A percentile compares a stretch with the other conserved stretches of the same genome.
Conservation (phyloP, 2,329 filamentous ascomycete genomes). For the Ilyonectria sp. region DNA sequence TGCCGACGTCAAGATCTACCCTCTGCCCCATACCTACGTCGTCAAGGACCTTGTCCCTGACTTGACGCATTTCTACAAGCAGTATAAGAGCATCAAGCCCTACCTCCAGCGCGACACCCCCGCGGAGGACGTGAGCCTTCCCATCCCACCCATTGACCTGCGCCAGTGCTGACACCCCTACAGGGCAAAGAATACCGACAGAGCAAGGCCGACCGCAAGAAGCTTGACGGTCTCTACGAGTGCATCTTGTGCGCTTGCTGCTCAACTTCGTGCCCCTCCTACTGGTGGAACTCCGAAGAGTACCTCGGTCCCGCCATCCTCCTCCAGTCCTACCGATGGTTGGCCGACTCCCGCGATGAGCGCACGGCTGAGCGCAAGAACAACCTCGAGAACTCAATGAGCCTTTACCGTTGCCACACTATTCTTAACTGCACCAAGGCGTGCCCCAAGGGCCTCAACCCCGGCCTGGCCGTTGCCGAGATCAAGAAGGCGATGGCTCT, state of each 20-base stretch:
- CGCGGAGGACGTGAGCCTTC: conserved; percentile 80
- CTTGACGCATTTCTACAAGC: conserved; percentile 99
- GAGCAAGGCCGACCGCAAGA: conserved; percentile 91
- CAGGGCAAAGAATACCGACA: conserved; percentile 95
- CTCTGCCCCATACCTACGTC: conserved; percentile 97
- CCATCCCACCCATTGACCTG: conserved; percentile 6
- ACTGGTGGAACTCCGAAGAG: conserved; percentile 99
- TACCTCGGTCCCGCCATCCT: conserved; percentile 98
- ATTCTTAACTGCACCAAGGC: conserved; percentile 99
- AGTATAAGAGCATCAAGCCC: conserved; percentile 99
- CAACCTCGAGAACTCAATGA: conserved; percentile 98
- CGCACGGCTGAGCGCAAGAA: conserved; percentile 89
- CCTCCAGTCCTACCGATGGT: conserved; percentile 97
- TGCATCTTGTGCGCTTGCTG: conserved; percentile 99
- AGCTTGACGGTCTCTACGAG: conserved; percentile 98
- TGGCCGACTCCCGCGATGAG: conserved; percentile 95
- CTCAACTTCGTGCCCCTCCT: conserved; percentile 98
- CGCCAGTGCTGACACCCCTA: conserved; percentile 25
- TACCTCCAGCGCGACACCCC: conserved; percentile 94
- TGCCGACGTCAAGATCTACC: conserved; percentile 94
- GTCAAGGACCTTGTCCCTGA: conserved; percentile 99
- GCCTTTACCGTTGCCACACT: conserved; percentile 98
- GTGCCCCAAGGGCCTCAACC: conserved; percentile 98
- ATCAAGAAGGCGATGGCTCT: conserved; percentile 97
- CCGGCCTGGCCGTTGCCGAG: conserved; percentile 93